Base-by-base conservation (phyloP, 2,329 filamentous ascomycete genomes). In the Colletotrichum noveboracense region DNA sequence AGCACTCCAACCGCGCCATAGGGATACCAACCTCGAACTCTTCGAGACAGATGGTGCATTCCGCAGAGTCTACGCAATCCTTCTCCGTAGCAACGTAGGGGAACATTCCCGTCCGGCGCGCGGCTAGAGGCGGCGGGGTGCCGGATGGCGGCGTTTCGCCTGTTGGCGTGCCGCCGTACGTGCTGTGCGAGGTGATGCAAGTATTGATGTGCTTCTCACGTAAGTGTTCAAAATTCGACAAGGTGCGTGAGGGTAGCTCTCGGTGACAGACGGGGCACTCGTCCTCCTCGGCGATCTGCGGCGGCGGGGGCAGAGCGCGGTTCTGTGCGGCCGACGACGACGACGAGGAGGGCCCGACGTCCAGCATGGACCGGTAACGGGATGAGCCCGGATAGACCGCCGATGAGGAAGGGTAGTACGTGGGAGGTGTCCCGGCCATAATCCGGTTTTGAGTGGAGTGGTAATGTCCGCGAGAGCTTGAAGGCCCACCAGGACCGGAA, bases 221-320 rank as follows among this genome's bases (percentile, higher is more conserved):
- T 14, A 90, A 84, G 5, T 82, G 78, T 79, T 93, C 91, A 71
- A 85, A 91, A 76, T 92, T 88, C 3, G 88, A 82, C 3, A 93
- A 85, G 6, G 82, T 83, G 21, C 87, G 86, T 3, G 91, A 89
- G 1, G 94, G 94, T 5, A 96, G 87, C 83, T 95, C 93, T 48
- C 87, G 85, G 80, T 94, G 94, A 79, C 94, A 96, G 60, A 96
- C 90, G 1, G 94, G 94, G 77, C 94, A 96, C 79, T 95, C 93
- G 81, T 96, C 94, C 80, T 96, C 94, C 81, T 96, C 94, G 7
- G 88, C 87, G 79, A 90, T 88, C 71, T 89, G 88, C 13, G 87
- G 87, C 6, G 85, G 86, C 3, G 85, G 86, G 1, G 85, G 86
- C 48, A 84, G 80, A 32, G 83, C 85, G 28, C 84, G 86, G 52